Percentiles rank a stretch among this genome's conserved stretches.
Evolutionary conservation across 768 basidiomycete genomes (phyloP).

Genomic region (Boletus barrowsii): DNA sequence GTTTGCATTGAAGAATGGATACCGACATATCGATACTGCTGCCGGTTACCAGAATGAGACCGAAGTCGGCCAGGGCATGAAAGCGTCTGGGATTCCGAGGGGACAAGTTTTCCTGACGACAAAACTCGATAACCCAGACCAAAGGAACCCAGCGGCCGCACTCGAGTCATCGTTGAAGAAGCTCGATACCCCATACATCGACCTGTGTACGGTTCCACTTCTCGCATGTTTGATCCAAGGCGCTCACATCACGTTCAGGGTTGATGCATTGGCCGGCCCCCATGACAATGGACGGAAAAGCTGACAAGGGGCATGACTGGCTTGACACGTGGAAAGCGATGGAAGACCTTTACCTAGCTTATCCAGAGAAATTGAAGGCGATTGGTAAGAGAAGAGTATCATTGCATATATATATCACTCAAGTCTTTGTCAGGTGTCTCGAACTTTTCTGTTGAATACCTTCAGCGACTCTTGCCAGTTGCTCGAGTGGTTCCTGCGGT

Average conservation of each 20-base stretch:
- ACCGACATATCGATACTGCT: conserved; percentile 71
- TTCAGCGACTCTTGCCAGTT: conserved; percentile 58
- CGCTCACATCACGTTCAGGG: conserved; percentile 37
- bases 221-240: background rate
- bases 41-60: conserved; percentile 70
- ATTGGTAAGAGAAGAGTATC: conserved; percentile 48
- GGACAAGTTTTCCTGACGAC: conserved; percentile 78
- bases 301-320: conserved; percentile 59
- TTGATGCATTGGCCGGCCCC: conserved; percentile 85
- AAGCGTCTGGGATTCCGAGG: conserved; percentile 66
- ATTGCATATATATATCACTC: background rate
- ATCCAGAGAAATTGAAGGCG: conserved; percentile 71
- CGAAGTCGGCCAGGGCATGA: conserved; percentile 82
- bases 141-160: conserved; percentile 55
- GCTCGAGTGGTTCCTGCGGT: conserved; percentile 63
- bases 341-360: conserved; percentile 62
- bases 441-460: conserved; percentile 65
- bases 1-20: conserved; percentile 69
- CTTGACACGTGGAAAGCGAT: conserved; percentile 77
- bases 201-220: conserved; percentile 54
- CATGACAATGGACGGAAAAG: conserved; percentile 52
- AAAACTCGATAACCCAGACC: conserved; percentile 65
- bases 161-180: conserved; percentile 64
- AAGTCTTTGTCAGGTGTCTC: conserved; percentile 46
- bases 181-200: conserved; percentile 73